Percentiles rank a stretch among this genome's conserved stretches.
These are phyloP conservation scores for Wickerhamomyces tratensis DNA, from an alignment of 805 yeast species.

Conservation along the genomic window DNA sequence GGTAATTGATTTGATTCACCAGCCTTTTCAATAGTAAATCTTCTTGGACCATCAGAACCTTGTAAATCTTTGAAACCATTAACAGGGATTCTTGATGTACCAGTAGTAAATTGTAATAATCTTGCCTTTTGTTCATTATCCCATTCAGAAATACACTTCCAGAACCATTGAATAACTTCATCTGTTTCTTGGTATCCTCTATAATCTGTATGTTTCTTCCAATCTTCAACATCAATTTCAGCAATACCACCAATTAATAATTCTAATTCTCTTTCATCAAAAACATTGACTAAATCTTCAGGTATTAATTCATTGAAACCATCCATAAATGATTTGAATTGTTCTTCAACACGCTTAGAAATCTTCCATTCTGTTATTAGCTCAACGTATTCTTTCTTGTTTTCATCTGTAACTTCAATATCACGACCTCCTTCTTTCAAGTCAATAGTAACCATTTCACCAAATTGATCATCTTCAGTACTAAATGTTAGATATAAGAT, in stretches of 20 bases:
- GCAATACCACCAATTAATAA: conserved; percentile 96
- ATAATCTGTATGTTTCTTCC: conserved; percentile 98
- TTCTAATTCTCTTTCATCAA: conserved; percentile 96
- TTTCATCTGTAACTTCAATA: conserved; percentile 88
- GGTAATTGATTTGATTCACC: conserved; percentile 92
- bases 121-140: conserved; percentile 96
- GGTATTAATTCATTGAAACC: conserved; percentile 98
- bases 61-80: conserved; percentile 98
- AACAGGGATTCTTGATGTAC: conserved; percentile 98
- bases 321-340: conserved; percentile 90
- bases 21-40: conserved; percentile 97
- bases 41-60: conserved; percentile 98
- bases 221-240: conserved; percentile 95
- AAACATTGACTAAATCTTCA: conserved; percentile 90
- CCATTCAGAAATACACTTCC: conserved; percentile 91
- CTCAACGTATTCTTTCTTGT: conserved; percentile 92
- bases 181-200: conserved; percentile 96
- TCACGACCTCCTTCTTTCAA: conserved; percentile 82
- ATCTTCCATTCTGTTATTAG: conserved; percentile 94
- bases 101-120: conserved; percentile 93
- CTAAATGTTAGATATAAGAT: conserved; percentile 83
- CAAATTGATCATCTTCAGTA: conserved; percentile 88
- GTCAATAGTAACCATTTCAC: conserved; percentile 83
- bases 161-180: conserved; percentile 97
- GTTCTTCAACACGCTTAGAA: conserved; percentile 86